phyloP scores from a whole-genome alignment of 2,329 filamentous ascomycete genomes.

The Trichoderma breve region DNA sequence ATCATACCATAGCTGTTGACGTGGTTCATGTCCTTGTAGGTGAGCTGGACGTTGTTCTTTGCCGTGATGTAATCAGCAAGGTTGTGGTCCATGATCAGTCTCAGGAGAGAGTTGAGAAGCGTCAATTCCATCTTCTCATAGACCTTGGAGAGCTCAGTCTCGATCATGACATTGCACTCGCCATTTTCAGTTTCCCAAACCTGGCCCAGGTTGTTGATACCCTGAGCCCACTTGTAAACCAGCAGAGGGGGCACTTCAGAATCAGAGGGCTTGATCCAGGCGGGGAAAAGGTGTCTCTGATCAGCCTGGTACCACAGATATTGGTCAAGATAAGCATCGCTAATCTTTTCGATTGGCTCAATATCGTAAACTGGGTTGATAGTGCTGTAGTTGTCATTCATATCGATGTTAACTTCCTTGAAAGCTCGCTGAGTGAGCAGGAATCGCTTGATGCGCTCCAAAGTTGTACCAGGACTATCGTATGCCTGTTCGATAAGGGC shows the following conservation, averaged over 20 bases:
- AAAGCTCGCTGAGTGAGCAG: conserved; percentile 95
- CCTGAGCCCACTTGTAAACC: conserved; percentile 98
- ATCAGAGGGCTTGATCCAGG: conserved; percentile 99
- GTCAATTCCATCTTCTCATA: conserved; percentile 99
- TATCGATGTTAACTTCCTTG: conserved; percentile 98
- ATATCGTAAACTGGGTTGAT: conserved; percentile 99
- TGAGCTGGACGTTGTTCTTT: conserved; percentile 98
- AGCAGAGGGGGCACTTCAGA: conserved; percentile 93
- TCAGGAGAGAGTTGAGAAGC: conserved; percentile 84
- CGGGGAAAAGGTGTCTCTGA: conserved; percentile 92
- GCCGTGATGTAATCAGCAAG: conserved; percentile 98
- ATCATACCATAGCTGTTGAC: conserved; percentile 99
- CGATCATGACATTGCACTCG: conserved; percentile 97
- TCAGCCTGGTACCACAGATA: conserved; percentile 99
- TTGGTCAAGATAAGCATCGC: conserved; percentile 95
- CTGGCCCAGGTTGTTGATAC: conserved; percentile 94
- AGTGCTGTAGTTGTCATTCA: conserved; percentile 99
- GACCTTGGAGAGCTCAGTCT: conserved; percentile 97
- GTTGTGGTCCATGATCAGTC: conserved; percentile 99
- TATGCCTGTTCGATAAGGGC: conserved; percentile 98
- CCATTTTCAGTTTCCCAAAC: conserved; percentile 94
- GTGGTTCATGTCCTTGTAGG: conserved; percentile 99
- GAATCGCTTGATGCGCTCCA: conserved; percentile 97
- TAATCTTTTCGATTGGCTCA: conserved; percentile 99
- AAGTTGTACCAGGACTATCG: conserved; percentile 91